phyloP scores from a whole-genome alignment of 2,329 filamentous ascomycete genomes.

The Beauveria pseudobassiana region DNA sequence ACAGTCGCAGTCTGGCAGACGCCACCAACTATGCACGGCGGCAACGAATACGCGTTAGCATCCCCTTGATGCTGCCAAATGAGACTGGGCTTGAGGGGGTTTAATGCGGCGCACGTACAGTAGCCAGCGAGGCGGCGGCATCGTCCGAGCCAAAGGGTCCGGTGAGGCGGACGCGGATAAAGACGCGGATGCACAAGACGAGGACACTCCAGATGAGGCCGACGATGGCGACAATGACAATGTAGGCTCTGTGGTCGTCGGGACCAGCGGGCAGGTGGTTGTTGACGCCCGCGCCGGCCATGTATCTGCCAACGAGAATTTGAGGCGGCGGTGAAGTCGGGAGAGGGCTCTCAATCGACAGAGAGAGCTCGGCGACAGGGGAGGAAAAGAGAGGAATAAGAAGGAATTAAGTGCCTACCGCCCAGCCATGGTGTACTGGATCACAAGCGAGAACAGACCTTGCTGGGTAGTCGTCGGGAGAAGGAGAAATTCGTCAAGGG shows the following conservation, averaged over 20 bases:
- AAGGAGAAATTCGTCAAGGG: background rate
- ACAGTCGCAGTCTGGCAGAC: slow-evolving; percentile 11
- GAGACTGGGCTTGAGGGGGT: background rate
- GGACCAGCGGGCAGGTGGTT: slow-evolving; percentile 9
- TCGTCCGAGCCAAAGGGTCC: slow-evolving; percentile 15
- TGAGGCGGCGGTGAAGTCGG: background rate
- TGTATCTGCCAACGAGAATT: background rate
- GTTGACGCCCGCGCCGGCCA: slow-evolving; percentile 2
- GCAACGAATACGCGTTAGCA: background rate
- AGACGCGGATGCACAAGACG: slow-evolving; percentile 14
- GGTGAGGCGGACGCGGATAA: slow-evolving; percentile 13
- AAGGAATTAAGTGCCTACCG: background rate
- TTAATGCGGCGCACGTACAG: slow-evolving; percentile 7
- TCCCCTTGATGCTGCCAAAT: background rate
- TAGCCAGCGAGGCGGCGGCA: slow-evolving; percentile 12
- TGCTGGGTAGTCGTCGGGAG: background rate
- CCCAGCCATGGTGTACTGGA: background rate
- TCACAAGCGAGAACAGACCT: background rate
- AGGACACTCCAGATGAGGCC: slow-evolving; percentile 15
- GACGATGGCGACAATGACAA: slow-evolving; percentile 14
- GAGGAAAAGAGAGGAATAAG: background rate
- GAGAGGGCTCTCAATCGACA: background rate
- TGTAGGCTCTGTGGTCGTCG: slow-evolving; percentile 13
- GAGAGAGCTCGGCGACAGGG: background rate
- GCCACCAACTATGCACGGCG: background rate